Base-by-base conservation (phyloP, 2,329 filamentous ascomycete genomes). In the Aspergillus udagawae region DNA sequence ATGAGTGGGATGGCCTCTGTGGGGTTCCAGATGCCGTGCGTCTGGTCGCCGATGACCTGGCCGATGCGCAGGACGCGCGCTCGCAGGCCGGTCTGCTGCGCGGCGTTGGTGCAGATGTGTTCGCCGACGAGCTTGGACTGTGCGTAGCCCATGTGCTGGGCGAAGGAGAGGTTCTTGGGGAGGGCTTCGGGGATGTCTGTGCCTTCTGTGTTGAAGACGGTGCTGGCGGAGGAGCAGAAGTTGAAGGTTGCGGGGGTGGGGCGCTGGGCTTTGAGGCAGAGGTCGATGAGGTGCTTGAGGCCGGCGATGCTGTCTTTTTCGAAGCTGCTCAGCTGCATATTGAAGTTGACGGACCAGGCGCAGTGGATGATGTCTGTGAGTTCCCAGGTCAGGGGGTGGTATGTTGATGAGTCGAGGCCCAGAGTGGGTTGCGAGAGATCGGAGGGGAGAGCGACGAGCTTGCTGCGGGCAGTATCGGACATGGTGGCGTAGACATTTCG, bases 271-370 rank as follows among this genome's bases (percentile, higher is more conserved):
- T 64, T 65, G 0, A 78, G 68, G 49, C 71, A 75, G 14, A 78
- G 64, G 52, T 73, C 64, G 44, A 77, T 70, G 12, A 74, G 63
- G 59, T 84, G 78, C 9, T 70, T 71, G 10, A 83, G 70, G 28
- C 77, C 80, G 3, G 74, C 71, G 32, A 86, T 79, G 60, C 81
- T 80, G 59, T 83, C 79, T 42, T 76, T 75, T 50, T 78, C 78
- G 63, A 87, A 88, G 58, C 79, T 83, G 42, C 70, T 71, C 1
- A 88, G 73, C 3, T 79, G 77, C 53, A 85, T 74, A 27, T 79
- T 81, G 73, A 88, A 88, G 69, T 88, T 87, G 20, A 88, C 86
- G 1, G 81, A 77, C 86, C 86, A 88, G 21, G 85, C 85, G 7
- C 85, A 77, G 66, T 88, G 85, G 54, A 89, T 79, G 20, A 90